These are phyloP conservation scores for Lachancea waltii DNA, from an alignment of 805 yeast genomes.

Conservation along the genomic window DNA sequence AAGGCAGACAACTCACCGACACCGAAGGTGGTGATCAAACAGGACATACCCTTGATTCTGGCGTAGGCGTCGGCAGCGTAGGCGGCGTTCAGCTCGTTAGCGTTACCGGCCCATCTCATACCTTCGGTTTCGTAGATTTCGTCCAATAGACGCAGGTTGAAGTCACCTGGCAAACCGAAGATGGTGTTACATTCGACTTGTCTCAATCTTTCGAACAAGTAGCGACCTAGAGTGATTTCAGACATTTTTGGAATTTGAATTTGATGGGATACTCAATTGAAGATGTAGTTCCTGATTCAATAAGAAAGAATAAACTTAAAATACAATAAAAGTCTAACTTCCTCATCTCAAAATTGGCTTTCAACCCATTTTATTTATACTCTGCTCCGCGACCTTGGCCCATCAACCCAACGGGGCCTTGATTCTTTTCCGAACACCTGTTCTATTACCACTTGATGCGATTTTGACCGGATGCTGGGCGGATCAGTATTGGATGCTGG, in stretches of 20 bases:
- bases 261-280: conserved; percentile 2
- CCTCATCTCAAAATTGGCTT: not conserved
- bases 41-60: conserved; percentile 68
- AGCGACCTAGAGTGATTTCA: conserved; percentile 64
- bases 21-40: conserved; percentile 79
- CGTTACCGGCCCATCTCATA: conserved; percentile 84
- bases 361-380: conserved; percentile 2
- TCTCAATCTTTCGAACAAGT: conserved; percentile 69
- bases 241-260: conserved; percentile 23
- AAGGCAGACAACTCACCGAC: conserved; percentile 83
- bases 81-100: conserved; percentile 85
- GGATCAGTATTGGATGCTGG: not conserved
- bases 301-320: not conserved
- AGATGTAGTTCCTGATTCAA: conserved; percentile 1
- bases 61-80: conserved; percentile 88
- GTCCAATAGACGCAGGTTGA: conserved; percentile 65
- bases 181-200: conserved; percentile 66
- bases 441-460: not conserved
- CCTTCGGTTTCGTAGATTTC: conserved; percentile 69
- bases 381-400: not conserved
- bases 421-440: not conserved
- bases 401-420: not conserved
- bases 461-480: not conserved
- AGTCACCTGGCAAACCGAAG: conserved; percentile 80
- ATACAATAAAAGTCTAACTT: not conserved